Base-by-base conservation (phyloP, 129 eudicot species). In the Glebionis coronaria region DNA sequence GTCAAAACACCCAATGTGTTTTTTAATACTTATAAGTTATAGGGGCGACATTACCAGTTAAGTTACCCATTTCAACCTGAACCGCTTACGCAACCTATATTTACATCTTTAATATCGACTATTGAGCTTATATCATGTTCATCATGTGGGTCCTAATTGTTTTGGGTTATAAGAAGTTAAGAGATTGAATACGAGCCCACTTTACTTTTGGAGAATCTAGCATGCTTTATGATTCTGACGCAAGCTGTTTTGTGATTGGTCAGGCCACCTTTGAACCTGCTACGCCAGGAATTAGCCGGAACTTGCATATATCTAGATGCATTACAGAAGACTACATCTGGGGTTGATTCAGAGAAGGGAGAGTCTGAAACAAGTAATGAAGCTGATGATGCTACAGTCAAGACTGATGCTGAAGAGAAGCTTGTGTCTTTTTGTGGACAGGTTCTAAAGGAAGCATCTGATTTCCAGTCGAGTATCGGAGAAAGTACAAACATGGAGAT, bases 191-290 rank as follows among this genome's bases (percentile, higher is more conserved):
- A 35, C 4, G 49, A 19, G 47, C 18, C 50, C 13, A 35, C 38
- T 35, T 38, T 16, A 62, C 67, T 18, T 28, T 58, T 28, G 31
- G 40, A 58, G 44, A 27, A 58, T 28, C 18, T 58, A 28, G 60
- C 10, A 4, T 56, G 13, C 18, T 71, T 55, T 35, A 58, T 65
- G 44, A 61, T 67, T 69, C 76, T 77, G 44, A 25, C 63, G 12
- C 44, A 61, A 63, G 69, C 45, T 44, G 13, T n/a, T 47, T 65
- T 55, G 51, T 82, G 44, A 46, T 67, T 82, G 71, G 54, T 74
- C 84, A 93, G 99, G 79, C 99, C 99, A 20, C 99, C 97, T 3
- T 76, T 82, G 82, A 93, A 93, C 80, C 95, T 93, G 74, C 84
- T 93, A 47, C 97, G 99, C 53, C 99, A 93, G 74, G 99, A 93